Evolutionary conservation across 1,284 basidiomycete genomes (phyloP).

Genomic region (Puccinia horiana): DNA sequence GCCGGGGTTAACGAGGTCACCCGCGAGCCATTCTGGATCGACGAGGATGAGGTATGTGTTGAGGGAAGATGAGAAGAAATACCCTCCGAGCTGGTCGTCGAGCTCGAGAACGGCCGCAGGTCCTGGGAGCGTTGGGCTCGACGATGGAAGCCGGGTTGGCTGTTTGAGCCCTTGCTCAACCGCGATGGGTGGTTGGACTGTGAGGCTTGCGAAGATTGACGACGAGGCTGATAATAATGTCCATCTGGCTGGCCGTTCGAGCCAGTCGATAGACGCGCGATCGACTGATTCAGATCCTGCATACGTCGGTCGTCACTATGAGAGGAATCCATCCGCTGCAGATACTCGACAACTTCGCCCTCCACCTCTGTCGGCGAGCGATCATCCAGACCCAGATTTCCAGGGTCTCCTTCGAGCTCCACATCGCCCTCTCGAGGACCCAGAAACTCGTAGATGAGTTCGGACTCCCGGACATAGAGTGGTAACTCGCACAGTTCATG

Average conservation of each 20-base stretch:
- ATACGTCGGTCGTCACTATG: neutral
- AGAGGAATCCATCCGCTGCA: slow-evolving; percentile 22
- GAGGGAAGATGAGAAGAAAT: slow-evolving; percentile 7
- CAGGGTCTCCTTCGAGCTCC: slow-evolving; percentile 63
- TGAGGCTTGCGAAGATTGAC: slow-evolving; percentile 44
- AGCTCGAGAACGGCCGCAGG: slow-evolving; percentile 29
- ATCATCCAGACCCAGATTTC: slow-evolving; percentile 62
- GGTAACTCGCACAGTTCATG: slow-evolving; percentile 73
- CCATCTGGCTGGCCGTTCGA: slow-evolving; percentile 9
- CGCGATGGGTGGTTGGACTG: slow-evolving; percentile 14
- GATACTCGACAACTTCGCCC: slow-evolving; percentile 44
- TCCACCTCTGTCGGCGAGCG: slow-evolving; percentile 25
- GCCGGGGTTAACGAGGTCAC: slow-evolving; percentile 17
- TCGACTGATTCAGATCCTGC: slow-evolving; percentile 7
- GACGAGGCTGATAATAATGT: neutral
- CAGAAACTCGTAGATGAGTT: slow-evolving; percentile 80
- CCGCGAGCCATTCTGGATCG: neutral
- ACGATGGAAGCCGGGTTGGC: neutral
- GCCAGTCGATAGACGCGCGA: slow-evolving; percentile 3
- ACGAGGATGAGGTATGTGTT: slow-evolving; percentile 17
- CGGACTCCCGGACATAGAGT: slow-evolving; percentile 75
- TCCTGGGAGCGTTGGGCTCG: slow-evolving; percentile 3
- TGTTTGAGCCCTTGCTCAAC: neutral
- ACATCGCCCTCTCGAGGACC: slow-evolving; percentile 84
- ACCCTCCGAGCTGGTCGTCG: slow-evolving; percentile 32